These are phyloP conservation scores for Plasmopara halstedii DNA, from an alignment of 352 stramenopile species.

Conservation along the genomic window DNA sequence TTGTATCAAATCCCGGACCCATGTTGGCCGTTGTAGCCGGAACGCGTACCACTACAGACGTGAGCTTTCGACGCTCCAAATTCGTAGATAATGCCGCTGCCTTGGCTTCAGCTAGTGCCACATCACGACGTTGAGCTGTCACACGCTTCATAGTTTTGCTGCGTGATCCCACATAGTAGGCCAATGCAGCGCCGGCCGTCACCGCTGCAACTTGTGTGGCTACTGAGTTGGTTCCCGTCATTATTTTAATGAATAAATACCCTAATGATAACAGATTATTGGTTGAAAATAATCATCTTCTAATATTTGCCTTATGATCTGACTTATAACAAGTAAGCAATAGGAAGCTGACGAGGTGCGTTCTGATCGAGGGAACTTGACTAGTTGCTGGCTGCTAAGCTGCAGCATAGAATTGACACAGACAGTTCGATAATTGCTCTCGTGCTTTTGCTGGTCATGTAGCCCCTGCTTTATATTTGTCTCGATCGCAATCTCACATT, in stretches of 20 bases:
- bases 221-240: background rate
- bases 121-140: conserved; percentile 11
- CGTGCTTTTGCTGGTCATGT: too few species aligned
- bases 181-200: conserved; percentile 41
- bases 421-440: background rate
- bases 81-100: conserved; percentile 20
- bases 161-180: conserved; percentile 56
- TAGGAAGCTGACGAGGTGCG: background rate
- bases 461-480: background rate
- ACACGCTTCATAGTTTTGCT: conserved; percentile 30
- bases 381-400: background rate
- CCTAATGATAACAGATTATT: too few species aligned
- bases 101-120: conserved; percentile 16
- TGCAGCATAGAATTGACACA: background rate
- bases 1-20: conserved; percentile 97
- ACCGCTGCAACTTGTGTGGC: conserved; percentile 53
- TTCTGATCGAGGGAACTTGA: background rate
- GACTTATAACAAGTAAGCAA: too few species aligned
- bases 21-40: conserved; percentile 98
- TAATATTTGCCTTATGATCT: background rate
- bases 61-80: conserved; percentile 40
- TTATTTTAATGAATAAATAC: background rate
- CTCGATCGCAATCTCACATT: conserved; percentile 4
- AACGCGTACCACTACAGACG: conserved; percentile 95
- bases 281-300: too few species aligned